Evolutionary conservation across 2,329 filamentous ascomycete species (phyloP).

Genomic region (Sporothrix humicola): DNA sequence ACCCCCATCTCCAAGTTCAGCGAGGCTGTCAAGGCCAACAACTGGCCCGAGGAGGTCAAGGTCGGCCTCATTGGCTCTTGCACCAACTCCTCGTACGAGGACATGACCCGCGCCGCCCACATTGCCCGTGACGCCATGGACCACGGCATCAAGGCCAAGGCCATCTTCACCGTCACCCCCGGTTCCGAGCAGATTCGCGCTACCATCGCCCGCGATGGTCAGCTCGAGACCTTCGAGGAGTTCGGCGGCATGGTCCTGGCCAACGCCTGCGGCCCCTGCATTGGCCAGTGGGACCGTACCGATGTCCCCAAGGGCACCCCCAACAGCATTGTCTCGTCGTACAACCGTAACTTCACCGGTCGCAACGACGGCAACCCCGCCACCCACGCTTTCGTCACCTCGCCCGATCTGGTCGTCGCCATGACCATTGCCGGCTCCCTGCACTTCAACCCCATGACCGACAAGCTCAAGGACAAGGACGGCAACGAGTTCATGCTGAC

Average conservation of each 20-base stretch:
- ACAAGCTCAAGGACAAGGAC: slow-evolving; percentile 90
- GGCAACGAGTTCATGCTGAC: slow-evolving; percentile 94
- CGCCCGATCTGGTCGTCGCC: slow-evolving; percentile 53
- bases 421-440: slow-evolving; percentile 50
- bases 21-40: slow-evolving; percentile 89
- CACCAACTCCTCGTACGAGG: slow-evolving; percentile 87
- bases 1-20: slow-evolving; percentile 98
- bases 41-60: slow-evolving; percentile 96
- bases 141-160: slow-evolving; percentile 92
- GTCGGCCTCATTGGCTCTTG: slow-evolving; percentile 97
- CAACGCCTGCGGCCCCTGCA: slow-evolving; percentile 92
- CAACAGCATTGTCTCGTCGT: slow-evolving; percentile 97
- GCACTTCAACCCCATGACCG: slow-evolving; percentile 93
- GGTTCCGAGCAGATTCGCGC: slow-evolving; percentile 97
- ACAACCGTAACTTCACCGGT: slow-evolving; percentile 99
- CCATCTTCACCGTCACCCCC: slow-evolving; percentile 92
- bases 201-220: slow-evolving; percentile 87
- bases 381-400: slow-evolving; percentile 56
- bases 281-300: slow-evolving; percentile 92
- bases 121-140: slow-evolving; percentile 89
- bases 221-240: slow-evolving; percentile 93
- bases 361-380: slow-evolving; percentile 71
- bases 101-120: slow-evolving; percentile 91
- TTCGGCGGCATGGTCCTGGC: slow-evolving; percentile 94
- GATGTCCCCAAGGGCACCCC: slow-evolving; percentile 94